A percentile compares a stretch with the other conserved stretches of the same genome.
Evolutionary conservation across 1,284 basidiomycete genomes (phyloP).

Genomic region (Cryptococcus wingfieldii): DNA sequence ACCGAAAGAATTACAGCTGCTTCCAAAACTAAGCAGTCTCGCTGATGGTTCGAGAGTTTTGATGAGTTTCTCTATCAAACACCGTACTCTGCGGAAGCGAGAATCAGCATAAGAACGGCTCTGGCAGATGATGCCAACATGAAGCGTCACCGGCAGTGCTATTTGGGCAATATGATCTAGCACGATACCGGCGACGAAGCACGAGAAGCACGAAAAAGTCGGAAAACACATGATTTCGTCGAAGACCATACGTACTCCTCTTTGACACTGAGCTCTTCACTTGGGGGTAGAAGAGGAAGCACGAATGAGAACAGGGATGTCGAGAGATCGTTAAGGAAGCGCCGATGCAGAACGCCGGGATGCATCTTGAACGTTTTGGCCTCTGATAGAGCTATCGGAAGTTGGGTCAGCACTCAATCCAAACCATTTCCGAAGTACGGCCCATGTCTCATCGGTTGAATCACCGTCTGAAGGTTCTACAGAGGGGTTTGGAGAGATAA

Average conservation of each 20-base stretch:
- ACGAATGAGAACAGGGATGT: slow-evolving; percentile 58
- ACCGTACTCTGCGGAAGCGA: slow-evolving; percentile 59
- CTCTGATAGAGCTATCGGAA: not conserved
- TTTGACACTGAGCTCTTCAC: slow-evolving; percentile 86
- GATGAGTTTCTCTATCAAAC: slow-evolving; percentile 89
- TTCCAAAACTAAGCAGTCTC: slow-evolving; percentile 87
- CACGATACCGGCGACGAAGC: no score
- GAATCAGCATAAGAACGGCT: no score
- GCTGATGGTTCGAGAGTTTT: slow-evolving; percentile 89
- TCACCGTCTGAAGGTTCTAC: no score
- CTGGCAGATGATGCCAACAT: no score
- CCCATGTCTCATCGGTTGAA: no score
- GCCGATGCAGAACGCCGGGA: slow-evolving; percentile 42
- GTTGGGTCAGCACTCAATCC: not conserved
- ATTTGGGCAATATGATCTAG: no score
- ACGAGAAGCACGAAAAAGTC: no score
- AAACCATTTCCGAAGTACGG: no score
- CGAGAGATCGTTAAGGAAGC: slow-evolving; percentile 49
- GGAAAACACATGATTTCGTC: no score
- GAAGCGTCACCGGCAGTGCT: no score
- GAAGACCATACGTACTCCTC: slow-evolving; percentile 59
- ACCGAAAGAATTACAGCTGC: slow-evolving; percentile 89
- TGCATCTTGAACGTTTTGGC: slow-evolving; percentile 32
- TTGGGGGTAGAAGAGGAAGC: slow-evolving; percentile 78
- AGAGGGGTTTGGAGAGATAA: no score